Base-by-base conservation (phyloP, 2,329 filamentous ascomycete species). In the Orbilia ellipsospora region DNA sequence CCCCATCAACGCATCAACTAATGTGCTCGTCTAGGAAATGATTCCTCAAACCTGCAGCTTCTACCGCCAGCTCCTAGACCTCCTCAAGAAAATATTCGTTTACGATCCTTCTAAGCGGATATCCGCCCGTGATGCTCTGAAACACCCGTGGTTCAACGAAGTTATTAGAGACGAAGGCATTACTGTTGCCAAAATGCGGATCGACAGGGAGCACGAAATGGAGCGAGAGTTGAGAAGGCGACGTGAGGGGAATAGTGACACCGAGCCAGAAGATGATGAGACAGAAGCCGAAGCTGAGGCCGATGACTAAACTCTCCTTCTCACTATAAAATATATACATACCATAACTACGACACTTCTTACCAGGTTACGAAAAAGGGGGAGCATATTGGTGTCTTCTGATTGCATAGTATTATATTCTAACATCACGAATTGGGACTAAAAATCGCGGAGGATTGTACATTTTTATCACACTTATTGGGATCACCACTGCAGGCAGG, bases 111-210 rank as follows among this genome's bases (percentile, higher is more conserved):
- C 84, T 4, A 86, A 88, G 68, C 87, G 89, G 54, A 90, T 91
- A 77, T 90, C 88, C 2, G 89, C 89, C 20, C 88, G 90, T 77
- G 84, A 90, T 79, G 89, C 89, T 1, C 82, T 91, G 51, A 86
- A 89, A 65, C 89, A 91, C 77, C 87, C 88, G 1, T 91, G 89
- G 89, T 90, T 91, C 82, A 88, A 87, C 79, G 89, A 90, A 79
- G 83, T 85, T 61, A 86, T 88, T 1, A 87, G 88, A 36, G 89
- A 91, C 78, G 89, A 91, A 79, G 89, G 89, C 44, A 90, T 88
- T 6, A 89, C 90, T 81, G 89, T 89, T 10, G 86, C 88, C 50
- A 89, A 89, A 81, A 90, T 90, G 73, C 85, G 88, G 44, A 80
- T 85, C 69, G 87, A 88, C 79, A 84, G 85, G 56, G 76, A 70